Evolutionary conservation across 169 alveolate genomes (phyloP), one percentile per base, ranked within the genome.

Genomic region (Perkinsus chesapeaki): DNA sequence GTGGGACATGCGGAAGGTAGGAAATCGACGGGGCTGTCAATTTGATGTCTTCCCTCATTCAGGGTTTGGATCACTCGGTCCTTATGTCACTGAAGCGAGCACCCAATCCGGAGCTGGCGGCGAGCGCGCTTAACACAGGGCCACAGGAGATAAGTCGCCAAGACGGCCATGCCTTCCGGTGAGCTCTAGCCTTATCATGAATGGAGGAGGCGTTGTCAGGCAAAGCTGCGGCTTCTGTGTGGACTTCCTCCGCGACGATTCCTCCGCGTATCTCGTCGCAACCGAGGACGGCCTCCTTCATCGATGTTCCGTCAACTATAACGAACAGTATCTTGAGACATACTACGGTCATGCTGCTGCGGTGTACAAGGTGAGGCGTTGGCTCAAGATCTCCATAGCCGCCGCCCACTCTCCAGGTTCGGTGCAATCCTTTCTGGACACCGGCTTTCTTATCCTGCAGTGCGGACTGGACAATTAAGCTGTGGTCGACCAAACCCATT

Each of bases 321-420:
- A 97, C 91, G 99, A 97, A 95, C 96, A 97, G 95, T 97, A 97
- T 96, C 94, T 97, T 34, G 98, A 97, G 93, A 97, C 98, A 39
- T 98, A 97, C 96, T 95, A 96, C 94, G 99, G 99, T 9, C 99
- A 98, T 95, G 95, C 98, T 31, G 99, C 98, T 0, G 99, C 99
- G 34, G 98, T 98, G 47, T 97, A 96, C 92, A 96, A 96, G 94
- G 98, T 98, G 23, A 94, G 36, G 27, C 23, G 82, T 7, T 1
- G 82, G 3, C 31, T 23, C 23, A 20, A 23, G 31, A 34, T 0
- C 7, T 60, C 37, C 23, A 43, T 5, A 16, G 60, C 16, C 16
- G 60, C 23, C 82, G 82, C n/a, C n/a, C n/a, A n/a, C n/a, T n/a
- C n/a, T 60, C 36, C 82, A 60, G 82, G 82, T 60, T 9, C 82